Conservation (phyloP, 345 rosid genomes). For the Eucalyptus erythrocorys region DNA sequence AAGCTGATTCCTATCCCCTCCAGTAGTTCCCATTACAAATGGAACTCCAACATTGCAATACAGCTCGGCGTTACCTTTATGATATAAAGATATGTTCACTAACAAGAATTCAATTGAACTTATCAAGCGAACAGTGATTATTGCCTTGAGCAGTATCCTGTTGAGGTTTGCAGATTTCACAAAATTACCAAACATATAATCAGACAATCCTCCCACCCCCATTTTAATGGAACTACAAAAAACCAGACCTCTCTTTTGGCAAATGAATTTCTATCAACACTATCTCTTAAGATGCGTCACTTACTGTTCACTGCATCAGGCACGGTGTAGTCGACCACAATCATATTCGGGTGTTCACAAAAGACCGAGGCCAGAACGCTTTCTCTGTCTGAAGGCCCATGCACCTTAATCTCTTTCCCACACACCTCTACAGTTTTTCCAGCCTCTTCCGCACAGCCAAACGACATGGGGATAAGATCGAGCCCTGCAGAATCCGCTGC, state of each 20-base stretch:
- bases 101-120: not conserved
- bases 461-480: constrained; percentile 55
- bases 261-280: not conserved
- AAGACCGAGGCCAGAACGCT: constrained; percentile 46
- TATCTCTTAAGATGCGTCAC: not conserved
- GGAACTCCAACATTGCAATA: constrained; percentile 94
- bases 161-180: not conserved
- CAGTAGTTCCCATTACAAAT: constrained; percentile 96
- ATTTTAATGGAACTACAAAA: not conserved
- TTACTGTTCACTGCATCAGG: constrained; percentile 87
- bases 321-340: constrained; percentile 79
- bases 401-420: constrained; percentile 58
- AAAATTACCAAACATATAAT: not conserved
- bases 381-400: constrained; percentile 70
- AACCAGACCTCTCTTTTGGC: not conserved
- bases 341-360: constrained; percentile 54
- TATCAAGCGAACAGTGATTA: not conserved
- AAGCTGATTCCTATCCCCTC: constrained; percentile 67
- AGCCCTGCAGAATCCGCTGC: constrained; percentile 89
- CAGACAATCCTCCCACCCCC: not conserved
- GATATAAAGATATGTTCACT: not conserved
- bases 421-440: constrained; percentile 52
- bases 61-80: constrained; percentile 65
- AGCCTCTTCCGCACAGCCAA: constrained; percentile 61
- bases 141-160: not conserved